Conservation (phyloP, 345 rosid species). For the Lepidium africanum region DNA sequence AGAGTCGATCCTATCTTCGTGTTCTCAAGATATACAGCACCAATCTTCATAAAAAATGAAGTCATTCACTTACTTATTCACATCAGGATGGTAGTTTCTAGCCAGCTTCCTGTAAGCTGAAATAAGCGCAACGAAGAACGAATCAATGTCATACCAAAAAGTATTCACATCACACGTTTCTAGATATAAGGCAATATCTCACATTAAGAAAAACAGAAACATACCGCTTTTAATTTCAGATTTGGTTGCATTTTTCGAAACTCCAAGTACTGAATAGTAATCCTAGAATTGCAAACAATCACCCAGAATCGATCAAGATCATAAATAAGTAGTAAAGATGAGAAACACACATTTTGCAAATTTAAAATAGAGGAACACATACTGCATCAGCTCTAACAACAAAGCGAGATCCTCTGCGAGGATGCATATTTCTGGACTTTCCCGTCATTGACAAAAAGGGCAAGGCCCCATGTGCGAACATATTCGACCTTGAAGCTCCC, state of each 20-base stretch:
- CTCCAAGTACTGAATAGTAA: slow-evolving; percentile 85
- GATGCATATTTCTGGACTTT: slow-evolving; percentile 37
- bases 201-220: neutral
- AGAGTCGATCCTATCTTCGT: neutral
- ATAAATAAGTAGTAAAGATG: neutral
- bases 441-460: slow-evolving; percentile 36
- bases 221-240: slow-evolving; percentile 89
- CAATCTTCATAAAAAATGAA: neutral
- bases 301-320: neutral
- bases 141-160: neutral
- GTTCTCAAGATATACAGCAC: neutral
- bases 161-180: neutral
- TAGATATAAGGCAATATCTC: neutral
- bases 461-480: slow-evolving; percentile 52
- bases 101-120: slow-evolving; percentile 96
- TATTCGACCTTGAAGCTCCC: slow-evolving; percentile 53
- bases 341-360: neutral
- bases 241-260: slow-evolving; percentile 84
- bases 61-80: slow-evolving; percentile 68
- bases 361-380: slow-evolving; percentile 29
- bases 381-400: slow-evolving; percentile 79
- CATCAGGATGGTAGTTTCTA: slow-evolving; percentile 93
- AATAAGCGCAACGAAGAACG: slow-evolving; percentile 8
- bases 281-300: slow-evolving; percentile 39
- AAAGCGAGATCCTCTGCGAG: slow-evolving; percentile 47